Evolutionary conservation across 768 basidiomycete genomes (phyloP).

Genomic region (Pleurotus sapidus): DNA sequence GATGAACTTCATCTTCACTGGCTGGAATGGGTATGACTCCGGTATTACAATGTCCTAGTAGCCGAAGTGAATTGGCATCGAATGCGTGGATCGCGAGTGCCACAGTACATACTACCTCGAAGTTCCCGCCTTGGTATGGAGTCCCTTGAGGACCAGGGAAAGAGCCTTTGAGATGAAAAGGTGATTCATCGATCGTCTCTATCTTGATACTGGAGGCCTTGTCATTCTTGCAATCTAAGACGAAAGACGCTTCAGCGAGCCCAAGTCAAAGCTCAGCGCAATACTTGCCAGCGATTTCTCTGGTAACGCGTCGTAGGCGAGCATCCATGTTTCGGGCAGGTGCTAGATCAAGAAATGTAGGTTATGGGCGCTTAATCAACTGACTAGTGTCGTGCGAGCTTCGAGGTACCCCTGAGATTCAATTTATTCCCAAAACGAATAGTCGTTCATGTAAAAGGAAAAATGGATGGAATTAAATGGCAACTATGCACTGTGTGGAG

Average conservation of each 20-base stretch:
- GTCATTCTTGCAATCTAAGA: slow-evolving; percentile 90
- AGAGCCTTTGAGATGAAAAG: slow-evolving; percentile 88
- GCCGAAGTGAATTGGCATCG: slow-evolving; percentile 5
- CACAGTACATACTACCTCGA: slow-evolving; percentile 73
- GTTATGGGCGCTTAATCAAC: background rate
- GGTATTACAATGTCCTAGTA: slow-evolving; percentile 88
- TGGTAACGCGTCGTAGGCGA: slow-evolving; percentile 85
- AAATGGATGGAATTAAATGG: too few relatives aligned
- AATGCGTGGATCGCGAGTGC: background rate
- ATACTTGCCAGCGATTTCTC: slow-evolving; percentile 80
- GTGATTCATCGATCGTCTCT: slow-evolving; percentile 84
- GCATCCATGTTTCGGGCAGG: slow-evolving; percentile 63
- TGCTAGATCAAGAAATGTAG: background rate
- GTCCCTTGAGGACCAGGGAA: slow-evolving; percentile 93
- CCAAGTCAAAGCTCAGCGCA: background rate
- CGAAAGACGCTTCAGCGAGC: too few relatives aligned
- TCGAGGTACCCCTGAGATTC: too few relatives aligned
- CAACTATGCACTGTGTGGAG: too few relatives aligned
- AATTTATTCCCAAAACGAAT: too few relatives aligned
- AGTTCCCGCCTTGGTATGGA: slow-evolving; percentile 89
- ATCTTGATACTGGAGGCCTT: slow-evolving; percentile 84
- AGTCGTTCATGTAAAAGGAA: too few relatives aligned
- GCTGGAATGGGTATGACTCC: slow-evolving; percentile 88
- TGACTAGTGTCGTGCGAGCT: background rate
- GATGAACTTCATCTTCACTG: slow-evolving; percentile 98